A percentile compares a stretch with the other conserved stretches of the same genome.
phyloP scores from a whole-genome alignment of 306 rosid genomes.

The Cucurbita ficifolia region DNA sequence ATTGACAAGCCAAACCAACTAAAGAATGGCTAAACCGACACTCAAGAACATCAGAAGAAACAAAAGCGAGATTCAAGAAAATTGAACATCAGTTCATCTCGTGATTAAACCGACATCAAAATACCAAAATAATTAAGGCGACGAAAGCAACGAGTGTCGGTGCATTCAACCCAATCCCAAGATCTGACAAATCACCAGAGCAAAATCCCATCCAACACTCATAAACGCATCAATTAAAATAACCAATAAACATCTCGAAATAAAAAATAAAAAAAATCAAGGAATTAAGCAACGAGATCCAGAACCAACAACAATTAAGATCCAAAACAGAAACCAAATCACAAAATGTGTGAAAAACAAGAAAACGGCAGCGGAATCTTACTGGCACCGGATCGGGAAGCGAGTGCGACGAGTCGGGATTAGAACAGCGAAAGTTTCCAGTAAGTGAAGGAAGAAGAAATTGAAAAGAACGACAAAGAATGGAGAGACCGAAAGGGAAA shows the following conservation, averaged over 20 bases:
- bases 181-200: not conserved
- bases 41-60: not conserved
- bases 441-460: not conserved
- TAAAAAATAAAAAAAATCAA: not conserved
- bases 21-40: not conserved
- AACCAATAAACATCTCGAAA: not conserved
- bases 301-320: not conserved
- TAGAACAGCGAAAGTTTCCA: not conserved
- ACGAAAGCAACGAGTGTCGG: constrained; percentile 7
- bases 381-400: not conserved
- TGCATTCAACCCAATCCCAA: not conserved
- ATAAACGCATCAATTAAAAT: not conserved
- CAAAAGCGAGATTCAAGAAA: too few species aligned
- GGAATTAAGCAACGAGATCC: not conserved
- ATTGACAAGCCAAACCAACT: not conserved
- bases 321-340: not conserved
- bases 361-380: not conserved
- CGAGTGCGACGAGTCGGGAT: not conserved
- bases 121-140: not conserved
- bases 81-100: not conserved
- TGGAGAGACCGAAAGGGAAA: not conserved
- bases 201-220: not conserved
- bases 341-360: not conserved
- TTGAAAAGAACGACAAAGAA: not conserved
- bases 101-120: not conserved